Evolutionary conservation across 805 yeast species (phyloP), one percentile per base, ranked within the genome.

Genomic region (Metahyphopichia silvanorum): DNA sequence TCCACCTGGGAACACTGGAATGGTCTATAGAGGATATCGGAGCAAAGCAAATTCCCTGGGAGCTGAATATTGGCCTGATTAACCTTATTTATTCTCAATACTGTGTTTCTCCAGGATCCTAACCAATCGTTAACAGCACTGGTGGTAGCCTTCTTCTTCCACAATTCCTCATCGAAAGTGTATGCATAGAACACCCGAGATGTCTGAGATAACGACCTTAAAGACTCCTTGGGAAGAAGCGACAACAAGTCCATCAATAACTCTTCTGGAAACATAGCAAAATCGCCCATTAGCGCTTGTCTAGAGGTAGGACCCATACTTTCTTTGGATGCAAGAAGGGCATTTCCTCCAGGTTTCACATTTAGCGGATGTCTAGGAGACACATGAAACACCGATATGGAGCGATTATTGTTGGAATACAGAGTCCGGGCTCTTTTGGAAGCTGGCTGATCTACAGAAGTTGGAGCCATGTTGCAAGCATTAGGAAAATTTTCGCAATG

Each of bases 1-100:
- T 83, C 71, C 13, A 86, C 66, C 41, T 81, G 83, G 1, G 94
- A 70, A 42, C 93, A 81, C 49, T 86, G 93, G 47, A 74, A 87
- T 3, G 96, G 96, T 31, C 93, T 68, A 53, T 80, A 88, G 10
- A 89, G 55, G n/a, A 75, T 44, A 50, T 88, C 96, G 0, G 94
- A 83, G 51, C 82, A 86, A 3, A 87, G 46, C 20, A 77, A 46
- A 38, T 71, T 71, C 17, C 61, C 71, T 0, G 65, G 60, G 16
- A 79, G 56, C 37, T 70, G 69, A 10, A 39, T 36, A 11, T 76
- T 71, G 18, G 77, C 81, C 18, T 53, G 53, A 9, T 58, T 34
- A 6, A 43, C 48, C 4, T 32, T 38, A 5, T 58, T 47, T n/a
- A 69, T 39, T 1, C 57, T 51, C 39, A 77, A 55, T 21, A 74